A percentile compares a stretch with the other conserved stretches of the same genome.
phyloP scores from a whole-genome alignment of 305 asterid genomes.

The Andrographis paniculata region DNA sequence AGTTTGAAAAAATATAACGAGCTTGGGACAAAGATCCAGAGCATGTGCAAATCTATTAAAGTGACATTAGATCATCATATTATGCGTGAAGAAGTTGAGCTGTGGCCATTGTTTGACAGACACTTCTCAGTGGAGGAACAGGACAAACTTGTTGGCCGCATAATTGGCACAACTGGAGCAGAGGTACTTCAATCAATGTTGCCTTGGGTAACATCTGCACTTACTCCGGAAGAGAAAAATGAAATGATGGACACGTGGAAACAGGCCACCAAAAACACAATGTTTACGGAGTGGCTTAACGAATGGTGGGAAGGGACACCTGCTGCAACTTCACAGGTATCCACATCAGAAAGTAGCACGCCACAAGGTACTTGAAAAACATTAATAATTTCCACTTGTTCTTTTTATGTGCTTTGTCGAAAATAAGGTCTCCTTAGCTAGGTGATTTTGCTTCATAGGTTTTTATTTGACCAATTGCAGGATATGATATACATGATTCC shows the following conservation, averaged over 20 bases:
- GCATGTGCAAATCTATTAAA: conserved; percentile 95
- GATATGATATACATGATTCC: conserved; percentile 53
- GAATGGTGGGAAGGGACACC: conserved; percentile 96
- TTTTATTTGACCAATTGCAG: conserved; percentile 25
- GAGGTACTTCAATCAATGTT: conserved; percentile 97
- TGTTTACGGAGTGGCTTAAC: conserved; percentile 97
- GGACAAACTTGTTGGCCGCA: conserved; percentile 89
- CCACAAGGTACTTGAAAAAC: conserved; percentile 41
- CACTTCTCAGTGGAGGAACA: conserved; percentile 93
- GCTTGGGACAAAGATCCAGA: conserved; percentile 86
- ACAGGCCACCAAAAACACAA: conserved; percentile 91
- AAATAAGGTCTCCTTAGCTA: not conserved
- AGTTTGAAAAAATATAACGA: conserved; percentile 53
- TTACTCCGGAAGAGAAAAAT: conserved; percentile 94
- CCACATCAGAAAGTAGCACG: conserved; percentile 40
- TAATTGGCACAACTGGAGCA: conserved; percentile 98
- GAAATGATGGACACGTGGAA: conserved; percentile 95
- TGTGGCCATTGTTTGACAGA: conserved; percentile 94
- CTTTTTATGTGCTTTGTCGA: not conserved
- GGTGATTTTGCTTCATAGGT: not conserved
- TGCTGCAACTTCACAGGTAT: conserved; percentile 33
- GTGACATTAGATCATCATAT: conserved; percentile 97
- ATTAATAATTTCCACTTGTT: not conserved
- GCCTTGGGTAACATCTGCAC: conserved; percentile 99
- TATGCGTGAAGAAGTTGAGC: conserved; percentile 90